Base-by-base conservation (phyloP, 2,329 filamentous ascomycete genomes). In the Xylaria sp. region DNA sequence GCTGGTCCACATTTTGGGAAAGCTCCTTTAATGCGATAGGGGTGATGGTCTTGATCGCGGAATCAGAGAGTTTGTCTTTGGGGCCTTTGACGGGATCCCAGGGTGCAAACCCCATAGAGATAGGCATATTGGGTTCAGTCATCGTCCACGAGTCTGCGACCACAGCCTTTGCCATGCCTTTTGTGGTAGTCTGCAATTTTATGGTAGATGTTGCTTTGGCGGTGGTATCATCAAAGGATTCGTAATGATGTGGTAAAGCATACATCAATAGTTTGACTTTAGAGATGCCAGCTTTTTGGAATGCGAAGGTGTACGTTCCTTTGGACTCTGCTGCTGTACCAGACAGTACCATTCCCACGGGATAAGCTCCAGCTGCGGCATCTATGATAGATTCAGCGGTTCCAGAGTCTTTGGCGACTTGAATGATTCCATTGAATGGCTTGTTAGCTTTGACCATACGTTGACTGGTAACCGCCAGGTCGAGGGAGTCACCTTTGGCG, bases 221-320 rank as follows among this genome's bases (percentile, higher is more conserved):
- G 1, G 87, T 89, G 0, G 80, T 80, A 0, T 80, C 74, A 72
- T 93, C 88, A 70, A 98, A 94, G 0, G 92, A 94, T 39, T 89
- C 83, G 2, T 93, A 78, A 74, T 98, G 96, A 79, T 98, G 96
- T 25, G 94, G 94, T 57, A 99, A 83, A 18, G 92, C 93, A 78
- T 92, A 98, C 90, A 97, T 96, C 72, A 96, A 84, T 25, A 97
- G 83, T 69, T 84, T 87, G 18, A 87, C 83, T 7, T 82, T 80
- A 18, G 84, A 78, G 44, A 89, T 84, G 6, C 94, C 95, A 0
- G 84, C 86, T 76, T 93, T 95, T n/a, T 83, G 81, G 82, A 92
- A 98, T 0, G 82, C 81, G 66, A 98, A 88, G 0, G 82, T 88
- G 78, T 98, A 99, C 1, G 84, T 88, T 12, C 93, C 95, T 12